Evolutionary conservation across 371 early-diverging fungal genomes (phyloP).

Genomic region (Mortierella sp.): DNA sequence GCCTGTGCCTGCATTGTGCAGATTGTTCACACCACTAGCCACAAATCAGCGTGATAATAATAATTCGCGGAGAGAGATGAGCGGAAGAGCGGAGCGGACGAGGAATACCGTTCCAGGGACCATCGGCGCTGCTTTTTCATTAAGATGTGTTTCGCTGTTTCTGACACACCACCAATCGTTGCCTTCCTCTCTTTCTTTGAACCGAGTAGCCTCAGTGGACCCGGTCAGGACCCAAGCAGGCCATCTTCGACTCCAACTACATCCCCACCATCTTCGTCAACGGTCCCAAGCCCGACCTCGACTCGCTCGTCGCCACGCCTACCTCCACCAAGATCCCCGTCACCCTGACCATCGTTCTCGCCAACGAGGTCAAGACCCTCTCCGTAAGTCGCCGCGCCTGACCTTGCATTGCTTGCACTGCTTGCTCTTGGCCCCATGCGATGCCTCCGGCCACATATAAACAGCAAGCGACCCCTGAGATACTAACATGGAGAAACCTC

Average conservation of each 20-base stretch:
- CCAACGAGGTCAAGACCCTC: conserved; percentile 61
- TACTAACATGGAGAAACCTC: not conserved
- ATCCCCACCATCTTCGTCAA: conserved; percentile 64
- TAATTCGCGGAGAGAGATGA: not conserved
- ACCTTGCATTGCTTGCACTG: not conserved
- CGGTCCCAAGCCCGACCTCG: conserved; percentile 51
- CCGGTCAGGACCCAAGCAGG: conserved; percentile 56
- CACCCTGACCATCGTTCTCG: conserved; percentile 62
- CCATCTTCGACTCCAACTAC: conserved; percentile 66
- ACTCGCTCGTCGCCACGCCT: conserved; percentile 54
- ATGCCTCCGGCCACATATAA: not conserved
- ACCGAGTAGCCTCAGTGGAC: conserved; percentile 66
- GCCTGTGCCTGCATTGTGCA: too few species aligned
- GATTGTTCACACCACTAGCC: not conserved
- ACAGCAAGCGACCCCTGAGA: not conserved
- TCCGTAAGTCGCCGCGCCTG: conserved; percentile 23
- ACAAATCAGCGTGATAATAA: not conserved
- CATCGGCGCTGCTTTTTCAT: not conserved
- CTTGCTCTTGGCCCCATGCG: not conserved
- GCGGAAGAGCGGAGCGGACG: not conserved
- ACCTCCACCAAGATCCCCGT: conserved; percentile 35
- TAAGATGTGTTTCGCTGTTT: not conserved
- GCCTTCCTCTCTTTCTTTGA: not conserved
- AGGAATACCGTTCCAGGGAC: not conserved
- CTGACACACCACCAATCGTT: not conserved